Evolutionary conservation across 2,329 filamentous ascomycete genomes (phyloP).

Genomic region (Neospermospora avenae): DNA sequence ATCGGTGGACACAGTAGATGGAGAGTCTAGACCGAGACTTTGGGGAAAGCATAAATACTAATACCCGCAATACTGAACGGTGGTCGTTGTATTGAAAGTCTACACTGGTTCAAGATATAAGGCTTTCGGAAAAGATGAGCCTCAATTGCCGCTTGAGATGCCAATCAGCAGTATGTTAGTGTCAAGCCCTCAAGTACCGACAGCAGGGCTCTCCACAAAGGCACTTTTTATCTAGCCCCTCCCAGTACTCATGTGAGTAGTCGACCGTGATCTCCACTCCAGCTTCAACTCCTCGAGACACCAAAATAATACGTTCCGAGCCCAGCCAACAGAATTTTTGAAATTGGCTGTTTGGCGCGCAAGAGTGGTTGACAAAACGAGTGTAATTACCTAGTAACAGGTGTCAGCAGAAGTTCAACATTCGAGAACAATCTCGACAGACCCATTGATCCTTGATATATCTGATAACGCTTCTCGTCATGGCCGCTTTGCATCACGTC

Average conservation of each 20-base stretch:
- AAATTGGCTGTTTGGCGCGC: constrained; percentile 54
- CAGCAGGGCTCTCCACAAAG: constrained; percentile 7
- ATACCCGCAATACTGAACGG: too few species aligned
- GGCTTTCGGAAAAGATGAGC: too few species aligned
- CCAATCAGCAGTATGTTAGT: too few species aligned
- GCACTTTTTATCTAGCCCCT: constrained; percentile 46
- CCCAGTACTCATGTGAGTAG: constrained; percentile 57
- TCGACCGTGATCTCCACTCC: constrained; percentile 55
- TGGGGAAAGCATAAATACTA: neutral
- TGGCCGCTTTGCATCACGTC: constrained; percentile 53
- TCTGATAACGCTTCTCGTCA: constrained; percentile 45
- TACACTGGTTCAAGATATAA: too few species aligned
- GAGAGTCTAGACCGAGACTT: neutral
- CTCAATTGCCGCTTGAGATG: too few species aligned
- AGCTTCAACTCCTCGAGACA: constrained; percentile 52
- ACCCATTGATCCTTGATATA: constrained; percentile 48
- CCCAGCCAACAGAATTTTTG: constrained; percentile 55
- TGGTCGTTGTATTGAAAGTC: too few species aligned
- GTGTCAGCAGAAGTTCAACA: constrained; percentile 4
- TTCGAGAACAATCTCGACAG: neutral
- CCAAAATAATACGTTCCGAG: constrained; percentile 51
- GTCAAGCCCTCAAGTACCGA: neutral
- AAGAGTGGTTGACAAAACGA: constrained; percentile 57
- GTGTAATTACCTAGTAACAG: constrained; percentile 55
- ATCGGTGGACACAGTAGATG: neutral